phyloP scores from a whole-genome alignment of 306 rosid genomes.

The Rosa rugosa region DNA sequence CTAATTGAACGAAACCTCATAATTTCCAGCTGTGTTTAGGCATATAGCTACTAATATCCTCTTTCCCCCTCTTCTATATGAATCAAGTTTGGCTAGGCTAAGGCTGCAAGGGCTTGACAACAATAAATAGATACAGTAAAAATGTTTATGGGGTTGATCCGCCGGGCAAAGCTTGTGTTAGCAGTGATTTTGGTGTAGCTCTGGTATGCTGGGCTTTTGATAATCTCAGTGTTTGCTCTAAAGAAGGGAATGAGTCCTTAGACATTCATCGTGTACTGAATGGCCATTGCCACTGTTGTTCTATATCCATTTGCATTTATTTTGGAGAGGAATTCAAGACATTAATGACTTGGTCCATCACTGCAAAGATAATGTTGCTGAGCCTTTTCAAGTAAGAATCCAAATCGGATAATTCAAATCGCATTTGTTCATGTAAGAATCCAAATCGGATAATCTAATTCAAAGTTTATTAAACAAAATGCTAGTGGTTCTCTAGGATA shows the following conservation, averaged over 20 bases:
- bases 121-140: not conserved
- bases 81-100: not conserved
- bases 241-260: constrained; percentile 43
- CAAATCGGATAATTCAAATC: not conserved
- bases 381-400: constrained; percentile 36
- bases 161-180: constrained; percentile 22
- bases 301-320: constrained; percentile 38
- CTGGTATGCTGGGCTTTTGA: constrained; percentile 31
- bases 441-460: no score
- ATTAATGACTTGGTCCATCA: constrained; percentile 23
- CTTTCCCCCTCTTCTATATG: not conserved
- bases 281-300: constrained; percentile 30
- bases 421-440: not conserved
- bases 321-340: constrained; percentile 28
- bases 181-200: constrained; percentile 30
- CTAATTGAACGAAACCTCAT: not conserved
- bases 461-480: no score
- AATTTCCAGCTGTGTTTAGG: not conserved
- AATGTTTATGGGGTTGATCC: not conserved
- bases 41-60: not conserved
- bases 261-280: constrained; percentile 30
- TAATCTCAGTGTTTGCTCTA: constrained; percentile 34
- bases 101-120: not conserved
- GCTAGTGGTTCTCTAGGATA: no score
- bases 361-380: constrained; percentile 16